Percentiles rank a stretch among this genome's conserved stretches.
These are phyloP conservation scores for Capsicum rhomboideum DNA, from an alignment of 257 asterid species.

Conservation along the genomic window DNA sequence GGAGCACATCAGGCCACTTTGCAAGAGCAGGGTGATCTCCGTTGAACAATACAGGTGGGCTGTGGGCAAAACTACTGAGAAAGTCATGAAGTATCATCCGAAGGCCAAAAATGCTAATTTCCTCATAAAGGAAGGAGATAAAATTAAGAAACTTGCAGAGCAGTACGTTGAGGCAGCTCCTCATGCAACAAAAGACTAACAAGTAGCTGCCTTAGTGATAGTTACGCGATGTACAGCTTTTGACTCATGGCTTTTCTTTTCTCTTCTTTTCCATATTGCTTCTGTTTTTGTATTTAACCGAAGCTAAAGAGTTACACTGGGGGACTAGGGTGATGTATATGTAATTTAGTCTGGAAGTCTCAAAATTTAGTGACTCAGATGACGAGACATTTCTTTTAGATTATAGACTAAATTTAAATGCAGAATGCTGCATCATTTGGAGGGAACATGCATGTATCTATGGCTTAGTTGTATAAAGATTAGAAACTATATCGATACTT, in stretches of 20 bases:
- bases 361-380: not conserved
- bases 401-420: not conserved
- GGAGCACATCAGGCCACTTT: slow-evolving; percentile 90
- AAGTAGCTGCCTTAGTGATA: not conserved
- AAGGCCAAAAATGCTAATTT: slow-evolving; percentile 84
- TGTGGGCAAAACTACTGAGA: slow-evolving; percentile 86
- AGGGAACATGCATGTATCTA: not conserved
- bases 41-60: slow-evolving; percentile 93
- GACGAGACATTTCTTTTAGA: not conserved
- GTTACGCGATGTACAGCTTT: not conserved
- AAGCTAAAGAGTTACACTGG: not conserved
- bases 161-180: slow-evolving; percentile 82
- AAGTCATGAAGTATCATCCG: slow-evolving; percentile 86
- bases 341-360: not conserved
- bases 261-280: not conserved
- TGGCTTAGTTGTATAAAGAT: not conserved
- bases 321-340: not conserved
- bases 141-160: slow-evolving; percentile 88
- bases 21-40: slow-evolving; percentile 94
- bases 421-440: not conserved
- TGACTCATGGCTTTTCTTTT: not conserved
- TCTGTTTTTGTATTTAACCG: not conserved
- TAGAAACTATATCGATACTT: not conserved
- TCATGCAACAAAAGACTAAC: slow-evolving; percentile 26
- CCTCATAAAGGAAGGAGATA: slow-evolving; percentile 94